Base-by-base conservation (phyloP, 768 basidiomycete genomes). In the Tulasnella calospora region DNA sequence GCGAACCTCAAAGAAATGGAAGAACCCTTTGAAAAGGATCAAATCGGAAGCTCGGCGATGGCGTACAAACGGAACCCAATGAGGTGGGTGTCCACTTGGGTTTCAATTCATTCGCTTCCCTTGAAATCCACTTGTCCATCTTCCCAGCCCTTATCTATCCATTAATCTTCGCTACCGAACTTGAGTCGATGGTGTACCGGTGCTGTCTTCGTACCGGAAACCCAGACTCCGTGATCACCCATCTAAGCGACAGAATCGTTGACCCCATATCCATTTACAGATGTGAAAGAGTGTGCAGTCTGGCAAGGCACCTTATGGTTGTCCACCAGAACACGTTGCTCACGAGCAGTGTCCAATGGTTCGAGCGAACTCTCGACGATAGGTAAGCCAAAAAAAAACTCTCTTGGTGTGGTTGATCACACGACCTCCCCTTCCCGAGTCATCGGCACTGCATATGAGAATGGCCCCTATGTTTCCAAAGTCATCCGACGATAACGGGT, bases 11-110 rank as follows among this genome's bases (percentile, higher is more conserved):
- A 99, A 91, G 98, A 99, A 90, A 88, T 99, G 69, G 98, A 99
- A 85, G 98, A 99, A 83, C 98, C 98, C 0, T 99, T 99, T 85
- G 97, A 99, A 85, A 94, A 95, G 74, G 97, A 97, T 27, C 98
- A 99, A 86, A 99, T 99, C 81, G 98, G 98, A 9, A 94, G 93
- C 13, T 95, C 93, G 0, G 96, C 96, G 0, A 99, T 99, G 97
- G 97, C 97, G 12, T 99, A 99, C 90, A 98, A 99, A 86, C 90
- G 97, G 77, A 99, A 99, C 85, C 98, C 98, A 9, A 99, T 99
- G 98, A 94, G 98, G 78, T 78, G 55, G 10, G 74, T 36, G 19
- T 21, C 74, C 61, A 35, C 30, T 35, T 30, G 21, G 19, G 19
- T 75, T 33, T 75, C 35, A 44, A 38, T 27, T 46, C 4, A 61